A percentile compares a stretch with the other conserved stretches of the same genome.
These are phyloP conservation scores for Podila horticola DNA, from an alignment of 192 early-diverging fungal species.

Conservation along the genomic window DNA sequence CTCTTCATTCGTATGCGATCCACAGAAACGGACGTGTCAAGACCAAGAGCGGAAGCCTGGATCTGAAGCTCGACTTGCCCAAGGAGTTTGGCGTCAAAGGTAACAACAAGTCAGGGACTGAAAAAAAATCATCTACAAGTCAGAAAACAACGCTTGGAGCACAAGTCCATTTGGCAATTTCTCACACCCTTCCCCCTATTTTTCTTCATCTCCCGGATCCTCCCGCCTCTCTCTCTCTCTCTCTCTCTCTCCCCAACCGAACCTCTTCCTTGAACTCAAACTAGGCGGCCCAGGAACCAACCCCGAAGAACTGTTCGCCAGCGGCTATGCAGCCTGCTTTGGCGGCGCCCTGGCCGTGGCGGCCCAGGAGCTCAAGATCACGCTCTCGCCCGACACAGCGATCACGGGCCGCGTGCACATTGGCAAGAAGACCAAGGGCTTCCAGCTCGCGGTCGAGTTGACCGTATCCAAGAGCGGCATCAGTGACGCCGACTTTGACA, in stretches of 20 bases:
- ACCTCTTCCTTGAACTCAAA: neutral
- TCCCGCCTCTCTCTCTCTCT: neutral
- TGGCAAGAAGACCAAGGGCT: conserved; percentile 60
- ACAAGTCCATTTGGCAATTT: neutral
- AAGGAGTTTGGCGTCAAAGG: conserved; percentile 59
- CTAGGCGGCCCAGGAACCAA: conserved; percentile 63
- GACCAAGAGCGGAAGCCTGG: conserved; percentile 61
- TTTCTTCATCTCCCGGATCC: neutral
- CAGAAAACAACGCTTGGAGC: neutral
- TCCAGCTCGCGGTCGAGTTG: conserved; percentile 63
- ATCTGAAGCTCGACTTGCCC: conserved; percentile 62
- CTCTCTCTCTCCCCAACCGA: neutral
- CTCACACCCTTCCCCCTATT: neutral
- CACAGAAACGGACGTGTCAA: conserved; percentile 62
- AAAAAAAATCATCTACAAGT: neutral
- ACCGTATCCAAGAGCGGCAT: conserved; percentile 56
- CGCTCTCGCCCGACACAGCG: conserved; percentile 55
- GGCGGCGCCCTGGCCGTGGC: conserved; percentile 66
- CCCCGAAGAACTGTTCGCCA: conserved; percentile 68
- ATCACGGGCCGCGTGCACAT: conserved; percentile 60
- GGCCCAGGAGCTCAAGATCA: conserved; percentile 55
- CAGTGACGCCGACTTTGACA: conserved; percentile 54
- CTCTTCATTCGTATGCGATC: neutral
- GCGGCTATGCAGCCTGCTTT: conserved; percentile 68
- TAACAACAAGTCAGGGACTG: neutral